Conservation (phyloP, 306 rosid species). For the Gastrolobium bilobum region DNA sequence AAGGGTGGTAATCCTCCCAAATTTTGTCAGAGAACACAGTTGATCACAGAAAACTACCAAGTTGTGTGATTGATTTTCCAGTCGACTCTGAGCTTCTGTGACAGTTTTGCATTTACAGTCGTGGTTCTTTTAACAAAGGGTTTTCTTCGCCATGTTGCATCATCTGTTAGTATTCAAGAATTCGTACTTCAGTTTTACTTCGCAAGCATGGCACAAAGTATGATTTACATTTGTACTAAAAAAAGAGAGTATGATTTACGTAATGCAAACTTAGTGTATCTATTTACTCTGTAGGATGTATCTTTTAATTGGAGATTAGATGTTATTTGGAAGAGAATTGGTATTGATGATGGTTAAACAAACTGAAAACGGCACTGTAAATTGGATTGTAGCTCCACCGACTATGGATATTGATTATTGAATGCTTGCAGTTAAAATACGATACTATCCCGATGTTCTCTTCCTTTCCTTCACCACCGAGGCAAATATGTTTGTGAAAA, state of each 20-base stretch:
- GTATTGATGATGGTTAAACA: too few relatives aligned
- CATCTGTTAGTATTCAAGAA: constrained; percentile 29
- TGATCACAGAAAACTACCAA: constrained; percentile 83
- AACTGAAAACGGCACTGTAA: too few relatives aligned
- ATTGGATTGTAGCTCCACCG: too few relatives aligned
- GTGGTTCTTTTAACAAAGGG: constrained; percentile 23
- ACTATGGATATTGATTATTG: too few relatives aligned
- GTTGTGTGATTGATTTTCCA: constrained; percentile 62
- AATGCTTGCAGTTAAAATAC: too few relatives aligned
- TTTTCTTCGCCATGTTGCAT: constrained; percentile 30
- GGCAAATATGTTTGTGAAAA: too few relatives aligned
- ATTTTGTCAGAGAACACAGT: constrained; percentile 82
- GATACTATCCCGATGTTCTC: too few relatives aligned
- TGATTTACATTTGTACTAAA: not conserved
- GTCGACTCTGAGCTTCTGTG: constrained; percentile 19
- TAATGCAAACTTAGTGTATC: not conserved
- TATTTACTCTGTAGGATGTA: constrained; percentile 11
- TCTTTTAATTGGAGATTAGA: not conserved
- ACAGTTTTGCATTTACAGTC: constrained; percentile 26
- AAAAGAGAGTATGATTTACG: not conserved
- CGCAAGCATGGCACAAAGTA: not conserved
- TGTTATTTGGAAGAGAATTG: not conserved
- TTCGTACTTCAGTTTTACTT: constrained; percentile 42
- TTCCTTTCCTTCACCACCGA: too few relatives aligned
- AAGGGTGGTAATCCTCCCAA: constrained; percentile 85